Evolutionary conservation across 495 filamentous ascomycete genomes (phyloP).

Genomic region (Recurvomyces mirabilis): DNA sequence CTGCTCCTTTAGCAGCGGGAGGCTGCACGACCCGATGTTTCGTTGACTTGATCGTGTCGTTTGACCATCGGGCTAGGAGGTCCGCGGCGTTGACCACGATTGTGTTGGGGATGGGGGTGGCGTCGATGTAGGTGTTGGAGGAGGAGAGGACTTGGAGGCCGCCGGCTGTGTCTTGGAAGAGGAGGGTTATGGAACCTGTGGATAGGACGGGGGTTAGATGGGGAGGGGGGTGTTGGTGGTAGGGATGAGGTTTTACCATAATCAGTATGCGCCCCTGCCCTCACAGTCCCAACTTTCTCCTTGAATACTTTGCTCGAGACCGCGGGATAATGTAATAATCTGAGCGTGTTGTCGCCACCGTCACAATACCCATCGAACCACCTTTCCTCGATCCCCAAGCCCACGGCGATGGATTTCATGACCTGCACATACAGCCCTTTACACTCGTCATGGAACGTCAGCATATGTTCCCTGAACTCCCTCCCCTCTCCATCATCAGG

Average conservation of each 20-base stretch:
- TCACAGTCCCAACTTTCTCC: slow-evolving; percentile 52
- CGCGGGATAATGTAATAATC: slow-evolving; percentile 80
- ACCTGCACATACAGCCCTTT: slow-evolving; percentile 64
- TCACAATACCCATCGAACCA: slow-evolving; percentile 73
- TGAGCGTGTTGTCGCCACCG: slow-evolving; percentile 70
- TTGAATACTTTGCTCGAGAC: slow-evolving; percentile 57
- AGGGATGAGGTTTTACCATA: slow-evolving; percentile 46
- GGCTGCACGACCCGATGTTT: slow-evolving; percentile 86
- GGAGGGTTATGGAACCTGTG: slow-evolving; percentile 67
- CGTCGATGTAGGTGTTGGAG: slow-evolving; percentile 68
- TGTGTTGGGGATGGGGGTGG: slow-evolving; percentile 67
- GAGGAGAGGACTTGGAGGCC: slow-evolving; percentile 77
- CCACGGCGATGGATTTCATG: slow-evolving; percentile 82
- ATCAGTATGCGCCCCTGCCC: slow-evolving; percentile 79
- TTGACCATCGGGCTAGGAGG: slow-evolving; percentile 71
- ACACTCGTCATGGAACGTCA: slow-evolving; percentile 58
- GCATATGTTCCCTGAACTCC: slow-evolving; percentile 62
- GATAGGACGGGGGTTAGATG: too few species aligned
- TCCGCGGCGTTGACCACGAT: slow-evolving; percentile 91
- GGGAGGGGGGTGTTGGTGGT: not conserved
- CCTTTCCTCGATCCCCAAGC: slow-evolving; percentile 56
- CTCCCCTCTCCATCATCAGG: slow-evolving; percentile 49
- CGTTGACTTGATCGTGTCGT: slow-evolving; percentile 79
- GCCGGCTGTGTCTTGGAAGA: slow-evolving; percentile 79
- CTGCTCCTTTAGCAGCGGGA: too few species aligned